phyloP scores from a whole-genome alignment of 495 filamentous ascomycete genomes.

The Podospora australis region DNA sequence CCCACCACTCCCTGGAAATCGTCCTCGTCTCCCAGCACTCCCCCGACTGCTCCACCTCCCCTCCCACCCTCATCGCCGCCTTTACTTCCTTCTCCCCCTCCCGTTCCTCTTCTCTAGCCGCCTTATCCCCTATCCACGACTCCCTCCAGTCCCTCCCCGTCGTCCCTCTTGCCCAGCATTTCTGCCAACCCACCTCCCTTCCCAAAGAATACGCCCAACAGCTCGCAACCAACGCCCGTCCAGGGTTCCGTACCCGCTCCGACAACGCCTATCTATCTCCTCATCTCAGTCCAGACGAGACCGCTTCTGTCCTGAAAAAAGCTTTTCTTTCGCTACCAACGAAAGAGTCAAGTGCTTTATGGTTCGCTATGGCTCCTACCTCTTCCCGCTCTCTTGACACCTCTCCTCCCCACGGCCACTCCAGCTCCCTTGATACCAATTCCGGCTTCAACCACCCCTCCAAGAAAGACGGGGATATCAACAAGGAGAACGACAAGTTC shows the following conservation, averaged over 20 bases:
- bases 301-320: constrained; percentile 34
- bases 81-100: constrained; percentile 38
- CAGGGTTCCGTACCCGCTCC: constrained; percentile 37
- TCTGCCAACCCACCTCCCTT: constrained; percentile 35
- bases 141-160: constrained; percentile 31
- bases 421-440: no score
- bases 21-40: constrained; percentile 32
- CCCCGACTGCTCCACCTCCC: constrained; percentile 5
- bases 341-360: constrained; percentile 36
- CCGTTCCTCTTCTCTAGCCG: constrained; percentile 24
- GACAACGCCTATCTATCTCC: constrained; percentile 47
- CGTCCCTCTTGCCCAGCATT: constrained; percentile 19
- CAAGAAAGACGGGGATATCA: background rate
- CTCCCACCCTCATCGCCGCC: constrained; percentile 30
- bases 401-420: no score
- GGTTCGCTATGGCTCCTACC: constrained; percentile 44
- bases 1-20: constrained; percentile 34
- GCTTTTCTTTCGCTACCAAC: constrained; percentile 40
- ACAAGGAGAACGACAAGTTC: background rate
- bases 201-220: constrained; percentile 37
- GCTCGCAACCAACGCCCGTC: constrained; percentile 37
- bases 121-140: constrained; percentile 31
- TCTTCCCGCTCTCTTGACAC: constrained; percentile 17
- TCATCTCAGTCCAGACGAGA: constrained; percentile 25
- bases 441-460: constrained; percentile 19